A percentile compares a stretch with the other conserved stretches of the same genome.
Conservation (phyloP, 2,329 filamentous ascomycete genomes). For the Verticillium isaacii region DNA sequence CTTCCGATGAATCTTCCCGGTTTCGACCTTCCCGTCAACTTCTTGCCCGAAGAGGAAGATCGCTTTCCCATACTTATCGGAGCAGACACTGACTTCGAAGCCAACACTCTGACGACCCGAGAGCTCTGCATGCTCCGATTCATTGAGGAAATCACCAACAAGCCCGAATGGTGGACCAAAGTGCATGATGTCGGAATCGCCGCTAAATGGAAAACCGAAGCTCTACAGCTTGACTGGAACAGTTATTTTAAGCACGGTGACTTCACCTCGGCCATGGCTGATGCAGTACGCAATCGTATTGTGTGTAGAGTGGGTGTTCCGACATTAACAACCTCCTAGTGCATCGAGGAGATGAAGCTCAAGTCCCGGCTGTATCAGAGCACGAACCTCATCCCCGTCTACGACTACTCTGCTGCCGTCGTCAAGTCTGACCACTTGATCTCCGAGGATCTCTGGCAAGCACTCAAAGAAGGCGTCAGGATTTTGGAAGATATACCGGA, state of each 20-base stretch:
- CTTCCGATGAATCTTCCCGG: no score
- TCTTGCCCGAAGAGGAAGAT: no score
- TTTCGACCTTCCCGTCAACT: no score
- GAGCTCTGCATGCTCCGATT: slow-evolving; percentile 19
- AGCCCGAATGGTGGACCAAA: slow-evolving; percentile 20
- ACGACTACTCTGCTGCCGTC: slow-evolving; percentile 24
- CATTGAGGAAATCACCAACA: slow-evolving; percentile 21
- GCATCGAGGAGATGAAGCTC: slow-evolving; percentile 22
- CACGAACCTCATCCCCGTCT: slow-evolving; percentile 25
- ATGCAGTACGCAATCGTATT: no score
- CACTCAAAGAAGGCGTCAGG: slow-evolving; percentile 15
- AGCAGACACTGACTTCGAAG: not conserved
- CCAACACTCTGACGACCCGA: slow-evolving; percentile 5
- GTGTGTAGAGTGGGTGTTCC: no score
- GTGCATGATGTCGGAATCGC: slow-evolving; percentile 17
- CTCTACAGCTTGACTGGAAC: not conserved
- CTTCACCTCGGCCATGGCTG: no score
- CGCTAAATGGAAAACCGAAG: slow-evolving; percentile 15
- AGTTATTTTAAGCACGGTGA: slow-evolving; percentile 6
- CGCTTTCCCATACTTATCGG: no score
- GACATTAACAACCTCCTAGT: not conserved
- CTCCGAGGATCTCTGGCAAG: slow-evolving; percentile 34
- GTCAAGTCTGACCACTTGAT: slow-evolving; percentile 28
- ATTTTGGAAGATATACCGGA: slow-evolving; percentile 48
- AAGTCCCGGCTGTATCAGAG: slow-evolving; percentile 27